Evolutionary conservation across 83 land plant genomes (phyloP).

Genomic region (Picea abies): DNA sequence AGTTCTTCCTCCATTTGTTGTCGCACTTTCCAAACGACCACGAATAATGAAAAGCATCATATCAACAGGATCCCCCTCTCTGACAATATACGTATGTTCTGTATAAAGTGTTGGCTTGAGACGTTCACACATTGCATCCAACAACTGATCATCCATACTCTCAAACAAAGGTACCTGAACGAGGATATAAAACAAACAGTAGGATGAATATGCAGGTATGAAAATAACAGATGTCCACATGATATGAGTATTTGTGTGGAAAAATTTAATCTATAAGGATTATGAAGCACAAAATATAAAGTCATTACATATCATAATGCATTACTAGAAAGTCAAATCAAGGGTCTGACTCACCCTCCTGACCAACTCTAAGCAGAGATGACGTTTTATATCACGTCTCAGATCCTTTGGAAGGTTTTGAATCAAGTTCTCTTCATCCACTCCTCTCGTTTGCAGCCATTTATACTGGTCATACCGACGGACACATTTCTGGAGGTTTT

Average conservation of each 20-base stretch:
- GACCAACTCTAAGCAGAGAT: constrained; percentile 86
- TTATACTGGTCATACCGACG: constrained; percentile 88
- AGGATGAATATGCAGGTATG: background rate
- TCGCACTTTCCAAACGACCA: constrained; percentile 60
- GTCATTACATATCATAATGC: background rate
- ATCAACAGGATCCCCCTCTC: constrained; percentile 79
- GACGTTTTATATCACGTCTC: constrained; percentile 93
- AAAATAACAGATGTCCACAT: background rate
- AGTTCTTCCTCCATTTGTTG: constrained; percentile 86
- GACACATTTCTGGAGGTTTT: constrained; percentile 65
- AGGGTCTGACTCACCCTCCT: constrained; percentile 48
- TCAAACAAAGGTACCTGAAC: constrained; percentile 80
- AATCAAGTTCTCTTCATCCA: constrained; percentile 72
- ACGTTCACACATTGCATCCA: constrained; percentile 88
- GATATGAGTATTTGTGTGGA: too few species aligned
- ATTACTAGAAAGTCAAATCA: background rate
- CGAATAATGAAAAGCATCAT: constrained; percentile 86
- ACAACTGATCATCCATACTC: constrained; percentile 79
- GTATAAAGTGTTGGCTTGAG: constrained; percentile 77
- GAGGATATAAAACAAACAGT: background rate
- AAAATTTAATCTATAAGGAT: too few species aligned
- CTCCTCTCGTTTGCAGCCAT: constrained; percentile 95
- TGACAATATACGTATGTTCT: constrained; percentile 55
- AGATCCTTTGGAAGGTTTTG: constrained; percentile 79
- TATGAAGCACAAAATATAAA: background rate